Evolutionary conservation across 305 asterid species (phyloP).

Genomic region (Stenogyne calaminthoides): DNA sequence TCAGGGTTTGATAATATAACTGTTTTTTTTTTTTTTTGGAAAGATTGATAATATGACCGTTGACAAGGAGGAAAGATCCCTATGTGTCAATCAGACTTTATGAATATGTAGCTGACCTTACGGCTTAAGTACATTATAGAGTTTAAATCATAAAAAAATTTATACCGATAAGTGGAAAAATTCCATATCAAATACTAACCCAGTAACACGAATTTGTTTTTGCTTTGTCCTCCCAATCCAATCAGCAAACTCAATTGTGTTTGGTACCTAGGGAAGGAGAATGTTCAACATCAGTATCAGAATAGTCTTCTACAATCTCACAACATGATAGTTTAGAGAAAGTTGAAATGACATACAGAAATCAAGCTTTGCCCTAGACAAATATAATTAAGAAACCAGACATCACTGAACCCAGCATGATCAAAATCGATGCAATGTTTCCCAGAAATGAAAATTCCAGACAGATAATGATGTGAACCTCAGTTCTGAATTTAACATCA

Average conservation of each 20-base stretch:
- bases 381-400: background rate
- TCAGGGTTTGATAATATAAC: background rate
- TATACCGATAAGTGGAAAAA: constrained; percentile 15
- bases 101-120: too few species aligned
- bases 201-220: constrained; percentile 89
- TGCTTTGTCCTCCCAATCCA: constrained; percentile 99
- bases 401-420: background rate
- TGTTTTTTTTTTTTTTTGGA: too few species aligned
- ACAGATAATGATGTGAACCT: background rate
- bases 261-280: constrained; percentile 73
- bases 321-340: constrained; percentile 7
- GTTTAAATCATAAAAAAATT: constrained; percentile 18
- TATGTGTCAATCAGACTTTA: constrained; percentile 1
- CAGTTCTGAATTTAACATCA: constrained; percentile 21
- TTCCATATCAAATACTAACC: constrained; percentile 60
- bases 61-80: background rate
- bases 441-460: constrained; percentile 12
- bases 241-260: constrained; percentile 96
- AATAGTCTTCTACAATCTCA: constrained; percentile 20
- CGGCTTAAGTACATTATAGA: constrained; percentile 8
- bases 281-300: constrained; percentile 5
- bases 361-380: background rate
- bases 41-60: background rate
- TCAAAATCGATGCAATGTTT: background rate
- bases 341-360: constrained; percentile 10